Evolutionary conservation across 2,329 filamentous ascomycete species (phyloP), one percentile per base, ranked within the genome.

Genomic region (Ascochyta koolunga): DNA sequence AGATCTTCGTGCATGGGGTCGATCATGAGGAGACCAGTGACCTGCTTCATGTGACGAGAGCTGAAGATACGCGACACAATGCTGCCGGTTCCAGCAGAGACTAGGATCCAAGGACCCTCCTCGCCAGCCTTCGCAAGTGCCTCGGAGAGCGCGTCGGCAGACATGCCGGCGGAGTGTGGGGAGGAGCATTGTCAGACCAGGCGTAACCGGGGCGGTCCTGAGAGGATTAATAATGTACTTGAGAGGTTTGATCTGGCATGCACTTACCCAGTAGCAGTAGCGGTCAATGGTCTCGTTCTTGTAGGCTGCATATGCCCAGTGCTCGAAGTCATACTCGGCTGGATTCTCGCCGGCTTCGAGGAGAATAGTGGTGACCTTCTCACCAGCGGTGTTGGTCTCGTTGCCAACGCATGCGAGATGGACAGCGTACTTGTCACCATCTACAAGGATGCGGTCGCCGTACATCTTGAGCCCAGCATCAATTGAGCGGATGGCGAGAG

Each of bases 171-270:
- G 5, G 91, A 96, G 65, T 96, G 88, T 0, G 95, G 95, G 5
- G 93, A 97, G 95, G 95, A 0, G 93, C 92, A 50, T 95, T 93
- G 75, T 99, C 95, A 40, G 86, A 86, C 87, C 91, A 96, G 6
- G 84, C 93, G 50, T 93, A 84, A 1, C 95, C 95, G 0, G 95
- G 95, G 19, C 95, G 89, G 72, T 99, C 95, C 53, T 51, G 24
- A 13, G 16, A 6, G 31, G 19, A n/a, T 54, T 13, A 54, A 36
- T 24, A 21, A 5, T 2, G 8, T 5, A 8, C 6, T 37, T 37
- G 18, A 13, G 11, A 13, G 11, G 5, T 33, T 22, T 13, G 18
- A 13, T 13, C 3, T 19, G 10, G 18, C 18, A 18, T 29, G 15
- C 32, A 40, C 51, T 16, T 50, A 54, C 51, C 71, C 91, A 93